Percentiles rank a stretch among this genome's conserved stretches.
These are phyloP conservation scores for Fusarium sp. DNA, from an alignment of 2,329 filamentous ascomycete species.

Conservation along the genomic window DNA sequence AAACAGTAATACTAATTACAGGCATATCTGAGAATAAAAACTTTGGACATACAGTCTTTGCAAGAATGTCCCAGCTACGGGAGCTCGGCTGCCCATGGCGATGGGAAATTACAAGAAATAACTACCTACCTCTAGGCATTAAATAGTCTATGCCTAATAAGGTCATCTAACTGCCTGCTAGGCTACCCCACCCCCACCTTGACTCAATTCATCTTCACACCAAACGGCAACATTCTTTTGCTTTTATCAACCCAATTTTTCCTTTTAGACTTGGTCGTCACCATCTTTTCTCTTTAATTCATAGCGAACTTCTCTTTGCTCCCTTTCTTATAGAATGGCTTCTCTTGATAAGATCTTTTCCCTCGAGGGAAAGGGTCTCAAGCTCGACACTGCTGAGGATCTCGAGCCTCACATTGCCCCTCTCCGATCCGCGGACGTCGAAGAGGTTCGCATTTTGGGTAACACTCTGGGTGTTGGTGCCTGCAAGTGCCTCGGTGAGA, in stretches of 20 bases:
- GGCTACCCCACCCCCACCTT: constrained; percentile 49
- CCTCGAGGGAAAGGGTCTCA: constrained; percentile 90
- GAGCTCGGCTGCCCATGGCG: constrained; percentile 21
- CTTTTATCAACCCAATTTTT: constrained; percentile 24
- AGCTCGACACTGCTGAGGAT: constrained; percentile 90
- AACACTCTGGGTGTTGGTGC: constrained; percentile 95
- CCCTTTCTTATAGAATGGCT: constrained; percentile 48
- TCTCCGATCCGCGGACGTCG: constrained; percentile 80
- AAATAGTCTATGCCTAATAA: constrained; percentile 23
- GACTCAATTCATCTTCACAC: constrained; percentile 34
- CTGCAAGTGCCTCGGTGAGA: constrained; percentile 85
- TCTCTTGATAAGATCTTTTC: constrained; percentile 78
- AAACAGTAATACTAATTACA: too few species aligned
- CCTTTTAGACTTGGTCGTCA: constrained; percentile 28
- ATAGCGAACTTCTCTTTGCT: constrained; percentile 12
- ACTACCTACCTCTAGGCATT: too few species aligned
- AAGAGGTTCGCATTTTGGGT: constrained; percentile 87
- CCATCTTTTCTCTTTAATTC: constrained; percentile 24
- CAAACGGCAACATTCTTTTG: constrained; percentile 42
- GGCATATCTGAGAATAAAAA: too few species aligned
- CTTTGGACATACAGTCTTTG: too few species aligned
- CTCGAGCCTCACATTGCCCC: constrained; percentile 85
- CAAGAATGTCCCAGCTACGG: background rate
- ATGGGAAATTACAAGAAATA: constrained; percentile 28
- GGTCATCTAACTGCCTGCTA: constrained; percentile 24